Base-by-base conservation (phyloP, 371 early-diverging fungal species). In the Apophysomyces variabilis region DNA sequence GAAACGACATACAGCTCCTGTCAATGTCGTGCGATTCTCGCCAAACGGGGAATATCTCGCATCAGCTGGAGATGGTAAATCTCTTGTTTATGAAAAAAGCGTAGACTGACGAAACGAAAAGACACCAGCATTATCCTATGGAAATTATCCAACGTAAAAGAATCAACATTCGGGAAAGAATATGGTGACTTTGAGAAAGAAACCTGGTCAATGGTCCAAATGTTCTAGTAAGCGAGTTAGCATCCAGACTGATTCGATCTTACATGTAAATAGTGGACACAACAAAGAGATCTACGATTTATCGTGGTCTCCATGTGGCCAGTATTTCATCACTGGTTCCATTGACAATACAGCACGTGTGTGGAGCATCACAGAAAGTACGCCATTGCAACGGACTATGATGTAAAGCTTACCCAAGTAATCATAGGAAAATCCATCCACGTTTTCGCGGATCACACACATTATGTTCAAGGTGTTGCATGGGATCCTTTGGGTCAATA, bases 401-500 rank as follows among this genome's bases (percentile, higher is more conserved):
- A 47, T 9, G 21, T 46, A 13, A 38, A 5, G 38, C 54, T 64
- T 13, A 58, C 7, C 54, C 16, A 12, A 8, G 3, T 45, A 2
- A 61, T 61, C 60, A 45, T 77, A 90, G 95, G 87, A 60, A 85
- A 83, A 56, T 91, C 93, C 64, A 76, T 96, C 39, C 91, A 91
- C 62, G 89, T 92, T 5, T 79, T 96, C 58, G 79, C 89, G 1
- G 96, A 95, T 61, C 97, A 98, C 71, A 79, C 84, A 21, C 96
- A 97, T 68, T 96, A 94, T 73, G 96, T 98, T 9, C 97, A 97
- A 80, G 99, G 99, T 37, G 95, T 97, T 1, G 87, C 92, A 7
- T 98, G 97, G 97, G 98, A 97, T 76, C 97, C 99, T 1, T 73
- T 92, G n/a, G 91, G 90, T 12, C 80, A 92, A 72, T 96, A 83